Evolutionary conservation across 345 rosid species (phyloP).

Genomic region (Diplotaxis tenuifolia): DNA sequence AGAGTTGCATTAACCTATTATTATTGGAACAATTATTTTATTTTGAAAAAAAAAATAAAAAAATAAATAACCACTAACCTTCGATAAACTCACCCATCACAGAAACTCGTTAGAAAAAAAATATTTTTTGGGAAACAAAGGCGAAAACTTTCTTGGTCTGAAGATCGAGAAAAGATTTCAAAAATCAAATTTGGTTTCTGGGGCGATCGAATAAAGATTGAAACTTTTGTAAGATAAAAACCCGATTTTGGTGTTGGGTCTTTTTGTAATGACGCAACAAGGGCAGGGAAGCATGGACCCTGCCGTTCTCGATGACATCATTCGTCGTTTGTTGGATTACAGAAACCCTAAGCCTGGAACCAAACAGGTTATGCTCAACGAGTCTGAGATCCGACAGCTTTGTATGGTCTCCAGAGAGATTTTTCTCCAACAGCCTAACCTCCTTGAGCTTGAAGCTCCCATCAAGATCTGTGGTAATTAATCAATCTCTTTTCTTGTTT

Average conservation of each 20-base stretch:
- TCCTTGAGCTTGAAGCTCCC: constrained; percentile 89
- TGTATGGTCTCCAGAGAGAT: constrained; percentile 62
- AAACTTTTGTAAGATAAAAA: constrained; percentile 9
- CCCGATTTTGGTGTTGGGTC: background rate
- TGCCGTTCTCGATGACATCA: constrained; percentile 67
- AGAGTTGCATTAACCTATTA: constrained; percentile 28
- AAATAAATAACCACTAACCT: constrained; percentile 31
- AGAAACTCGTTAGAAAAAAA: constrained; percentile 23
- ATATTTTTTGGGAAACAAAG: constrained; percentile 28
- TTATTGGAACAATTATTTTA: constrained; percentile 14
- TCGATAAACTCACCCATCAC: constrained; percentile 34
- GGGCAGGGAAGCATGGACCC: constrained; percentile 62
- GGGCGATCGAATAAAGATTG: constrained; percentile 31
- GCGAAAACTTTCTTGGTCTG: constrained; percentile 30
- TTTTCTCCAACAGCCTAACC: constrained; percentile 83
- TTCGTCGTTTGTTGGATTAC: constrained; percentile 59
- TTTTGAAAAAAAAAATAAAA: background rate
- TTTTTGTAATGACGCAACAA: constrained; percentile 50
- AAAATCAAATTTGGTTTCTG: background rate
- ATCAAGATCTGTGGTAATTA: constrained; percentile 90
- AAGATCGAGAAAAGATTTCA: constrained; percentile 31
- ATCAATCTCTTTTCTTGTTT: background rate
- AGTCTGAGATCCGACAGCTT: constrained; percentile 85
- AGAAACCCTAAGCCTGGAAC: constrained; percentile 59
- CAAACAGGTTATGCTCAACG: constrained; percentile 76